Percentiles rank a stretch among this genome's conserved stretches.
Evolutionary conservation across 164 flowering plant genomes (phyloP).

Genomic region (Stephania yunnanensis): DNA sequence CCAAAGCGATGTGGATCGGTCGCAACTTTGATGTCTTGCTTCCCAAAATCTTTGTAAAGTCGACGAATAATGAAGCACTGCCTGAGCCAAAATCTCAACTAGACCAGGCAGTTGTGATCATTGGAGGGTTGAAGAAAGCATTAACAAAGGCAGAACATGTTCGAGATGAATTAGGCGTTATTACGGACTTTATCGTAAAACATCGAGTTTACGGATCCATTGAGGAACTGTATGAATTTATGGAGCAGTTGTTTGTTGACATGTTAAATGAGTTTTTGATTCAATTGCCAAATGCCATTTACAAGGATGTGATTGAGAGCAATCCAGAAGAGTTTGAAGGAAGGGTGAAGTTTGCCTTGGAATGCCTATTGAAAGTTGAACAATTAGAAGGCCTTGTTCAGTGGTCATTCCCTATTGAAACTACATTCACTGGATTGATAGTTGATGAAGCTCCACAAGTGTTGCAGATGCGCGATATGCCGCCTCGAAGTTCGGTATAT

Average conservation of each 20-base stretch:
- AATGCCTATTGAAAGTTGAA: background rate
- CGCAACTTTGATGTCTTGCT: background rate
- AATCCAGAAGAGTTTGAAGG: background rate
- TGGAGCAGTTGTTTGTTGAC: background rate
- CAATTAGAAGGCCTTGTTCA: background rate
- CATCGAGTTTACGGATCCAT: background rate
- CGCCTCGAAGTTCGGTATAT: background rate
- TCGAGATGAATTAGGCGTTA: background rate
- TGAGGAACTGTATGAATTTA: background rate
- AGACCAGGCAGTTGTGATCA: background rate
- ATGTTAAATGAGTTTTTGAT: background rate
- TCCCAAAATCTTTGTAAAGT: background rate
- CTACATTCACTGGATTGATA: background rate
- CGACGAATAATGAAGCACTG: background rate
- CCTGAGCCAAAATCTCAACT: background rate
- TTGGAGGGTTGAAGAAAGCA: background rate
- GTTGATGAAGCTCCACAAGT: background rate
- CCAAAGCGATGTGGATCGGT: slow-evolving; percentile 1
- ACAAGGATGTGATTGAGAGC: background rate
- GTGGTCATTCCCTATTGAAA: background rate
- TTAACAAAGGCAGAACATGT: background rate
- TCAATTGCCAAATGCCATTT: background rate
- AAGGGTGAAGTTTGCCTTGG: slow-evolving; percentile 2
- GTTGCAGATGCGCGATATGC: background rate
- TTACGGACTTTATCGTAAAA: background rate